Percentiles rank a stretch among this genome's conserved stretches.
Evolutionary conservation across 129 eudicot species (phyloP).

Genomic region (Chrysanthemum seticuspe): DNA sequence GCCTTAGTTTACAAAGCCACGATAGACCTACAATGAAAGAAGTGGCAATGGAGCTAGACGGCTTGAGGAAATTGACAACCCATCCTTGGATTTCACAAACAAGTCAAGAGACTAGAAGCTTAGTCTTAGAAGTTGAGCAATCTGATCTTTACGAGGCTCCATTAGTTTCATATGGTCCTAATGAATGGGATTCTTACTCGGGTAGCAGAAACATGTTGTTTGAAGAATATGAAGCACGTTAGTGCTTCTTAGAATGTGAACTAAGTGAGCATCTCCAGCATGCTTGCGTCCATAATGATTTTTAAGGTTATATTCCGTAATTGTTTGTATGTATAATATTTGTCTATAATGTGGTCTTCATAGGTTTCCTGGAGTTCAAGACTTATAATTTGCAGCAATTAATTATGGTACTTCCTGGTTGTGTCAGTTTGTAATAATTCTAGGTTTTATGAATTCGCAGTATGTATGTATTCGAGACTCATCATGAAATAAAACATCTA

Average conservation of each 20-base stretch:
- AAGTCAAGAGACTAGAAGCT: constrained; percentile 8
- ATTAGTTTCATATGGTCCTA: constrained; percentile 1
- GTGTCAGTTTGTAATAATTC: no score
- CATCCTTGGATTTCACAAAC: constrained; percentile 40
- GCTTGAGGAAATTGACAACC: constrained; percentile 29
- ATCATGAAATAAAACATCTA: no score
- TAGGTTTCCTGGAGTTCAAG: no score
- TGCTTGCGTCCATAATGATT: no score
- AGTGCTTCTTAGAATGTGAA: not conserved
- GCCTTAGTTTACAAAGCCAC: constrained; percentile 28
- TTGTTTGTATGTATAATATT: no score
- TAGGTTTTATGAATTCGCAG: no score
- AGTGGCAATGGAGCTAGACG: constrained; percentile 52
- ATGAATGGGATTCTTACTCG: constrained; percentile 23
- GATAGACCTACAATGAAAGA: constrained; percentile 70
- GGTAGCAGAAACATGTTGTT: not conserved
- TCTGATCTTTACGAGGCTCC: constrained; percentile 36
- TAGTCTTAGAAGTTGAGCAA: constrained; percentile 16
- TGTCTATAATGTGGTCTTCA: no score
- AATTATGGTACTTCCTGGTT: no score
- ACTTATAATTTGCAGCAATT: no score
- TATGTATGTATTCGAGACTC: no score
- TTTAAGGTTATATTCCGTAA: no score
- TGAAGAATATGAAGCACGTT: not conserved
- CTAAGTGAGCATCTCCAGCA: no score